Percentiles rank a stretch among this genome's conserved stretches.
Evolutionary conservation across 2,329 filamentous ascomycete species (phyloP).

Genomic region (Xylariaceae sp.): DNA sequence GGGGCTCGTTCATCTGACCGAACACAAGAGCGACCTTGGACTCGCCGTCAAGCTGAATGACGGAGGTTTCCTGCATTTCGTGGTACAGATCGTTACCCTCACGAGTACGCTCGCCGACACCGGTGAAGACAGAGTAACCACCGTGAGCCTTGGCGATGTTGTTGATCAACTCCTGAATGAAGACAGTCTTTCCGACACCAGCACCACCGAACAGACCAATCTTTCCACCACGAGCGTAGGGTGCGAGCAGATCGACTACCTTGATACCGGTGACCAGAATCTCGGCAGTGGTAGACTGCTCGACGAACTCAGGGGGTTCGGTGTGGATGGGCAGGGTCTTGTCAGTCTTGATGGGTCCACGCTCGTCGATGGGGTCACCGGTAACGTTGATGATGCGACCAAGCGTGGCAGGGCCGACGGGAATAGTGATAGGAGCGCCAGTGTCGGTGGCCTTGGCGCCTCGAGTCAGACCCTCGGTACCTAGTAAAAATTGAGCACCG

Average conservation of each 20-base stretch:
- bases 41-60: slow-evolving; percentile 98
- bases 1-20: slow-evolving; percentile 99
- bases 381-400: slow-evolving; percentile 99
- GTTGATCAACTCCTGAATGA: slow-evolving; percentile 99
- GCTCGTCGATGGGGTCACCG: slow-evolving; percentile 99
- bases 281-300: slow-evolving; percentile 95
- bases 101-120: slow-evolving; percentile 99
- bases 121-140: slow-evolving; percentile 99
- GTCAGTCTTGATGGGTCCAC: slow-evolving; percentile 91
- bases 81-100: slow-evolving; percentile 99
- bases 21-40: slow-evolving; percentile 99
- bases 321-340: slow-evolving; percentile 89
- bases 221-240: slow-evolving; percentile 99
- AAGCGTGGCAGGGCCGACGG: slow-evolving; percentile 87
- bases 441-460: slow-evolving; percentile 82
- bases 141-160: slow-evolving; percentile 99
- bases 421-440: slow-evolving; percentile 91
- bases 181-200: slow-evolving; percentile 99
- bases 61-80: slow-evolving; percentile 99
- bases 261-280: slow-evolving; percentile 99
- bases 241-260: slow-evolving; percentile 97
- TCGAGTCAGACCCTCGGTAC: slow-evolving; percentile 99
- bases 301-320: slow-evolving; percentile 85
- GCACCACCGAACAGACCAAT: slow-evolving; percentile 99
- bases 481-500: slow-evolving; percentile 43